phyloP scores from a whole-genome alignment of 768 basidiomycete genomes.

The Hygrophorus russula region DNA sequence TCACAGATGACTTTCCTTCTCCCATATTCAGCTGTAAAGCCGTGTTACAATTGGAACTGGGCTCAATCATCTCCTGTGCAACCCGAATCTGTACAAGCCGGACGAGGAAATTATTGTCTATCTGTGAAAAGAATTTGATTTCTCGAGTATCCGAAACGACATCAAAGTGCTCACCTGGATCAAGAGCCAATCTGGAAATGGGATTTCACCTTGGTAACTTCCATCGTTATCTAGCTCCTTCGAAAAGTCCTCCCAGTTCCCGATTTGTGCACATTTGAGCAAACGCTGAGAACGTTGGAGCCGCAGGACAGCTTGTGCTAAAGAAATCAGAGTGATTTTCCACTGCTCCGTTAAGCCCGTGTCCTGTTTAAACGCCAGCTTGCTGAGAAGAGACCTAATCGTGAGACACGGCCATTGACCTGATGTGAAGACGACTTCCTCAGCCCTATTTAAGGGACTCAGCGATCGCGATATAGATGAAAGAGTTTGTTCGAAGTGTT shows the following conservation, averaged over 20 bases:
- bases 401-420: constrained; percentile 28
- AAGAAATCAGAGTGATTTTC: constrained; percentile 15
- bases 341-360: constrained; percentile 15
- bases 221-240: constrained; percentile 19
- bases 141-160: background rate
- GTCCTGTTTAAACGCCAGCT: constrained; percentile 16
- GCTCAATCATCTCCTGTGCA: constrained; percentile 36
- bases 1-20: constrained; percentile 43
- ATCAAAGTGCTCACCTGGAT: no score
- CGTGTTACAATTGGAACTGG: constrained; percentile 22
- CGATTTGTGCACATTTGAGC: constrained; percentile 12
- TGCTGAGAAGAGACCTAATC: constrained; percentile 17
- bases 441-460: no score
- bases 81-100: constrained; percentile 31
- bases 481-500: no score
- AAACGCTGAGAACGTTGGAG: constrained; percentile 27
- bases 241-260: constrained; percentile 19
- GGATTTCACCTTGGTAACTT: no score
- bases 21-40: constrained; percentile 47
- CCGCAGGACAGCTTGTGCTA: constrained; percentile 19
- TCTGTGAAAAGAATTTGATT: constrained; percentile 16
- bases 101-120: constrained; percentile 31
- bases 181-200: no score
- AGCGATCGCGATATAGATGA: no score
- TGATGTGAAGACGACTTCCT: no score